A percentile compares a stretch with the other conserved stretches of the same genome.
Evolutionary conservation across 192 early-diverging fungal genomes (phyloP).

Genomic region (Umbelopsis sp.): DNA sequence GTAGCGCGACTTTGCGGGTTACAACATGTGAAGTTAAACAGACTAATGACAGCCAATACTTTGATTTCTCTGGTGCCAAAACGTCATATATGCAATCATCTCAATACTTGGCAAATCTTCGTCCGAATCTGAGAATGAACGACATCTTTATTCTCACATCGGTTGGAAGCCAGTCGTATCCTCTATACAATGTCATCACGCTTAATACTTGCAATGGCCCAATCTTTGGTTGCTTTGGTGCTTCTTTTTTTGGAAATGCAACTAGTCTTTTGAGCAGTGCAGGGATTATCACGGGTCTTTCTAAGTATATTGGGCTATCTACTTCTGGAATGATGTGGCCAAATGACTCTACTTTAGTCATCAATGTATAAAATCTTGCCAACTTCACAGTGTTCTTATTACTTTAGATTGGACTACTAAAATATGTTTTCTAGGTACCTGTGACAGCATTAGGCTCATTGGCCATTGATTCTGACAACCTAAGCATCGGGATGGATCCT

Average conservation of each 20-base stretch:
- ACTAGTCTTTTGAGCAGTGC: background rate
- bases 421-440: background rate
- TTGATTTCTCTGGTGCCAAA: background rate
- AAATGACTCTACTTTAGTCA: background rate
- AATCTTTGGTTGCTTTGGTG: background rate
- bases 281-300: background rate
- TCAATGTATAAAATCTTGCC: background rate
- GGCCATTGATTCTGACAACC: background rate
- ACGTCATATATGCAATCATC: background rate
- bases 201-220: background rate
- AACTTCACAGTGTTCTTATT: background rate
- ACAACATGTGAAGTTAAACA: background rate
- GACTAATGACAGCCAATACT: background rate
- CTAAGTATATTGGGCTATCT: background rate
- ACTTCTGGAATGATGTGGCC: background rate
- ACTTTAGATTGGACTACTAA: background rate
- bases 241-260: background rate
- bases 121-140: background rate
- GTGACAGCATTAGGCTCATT: background rate
- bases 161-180: background rate
- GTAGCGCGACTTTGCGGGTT: background rate
- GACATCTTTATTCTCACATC: background rate
- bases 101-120: background rate
- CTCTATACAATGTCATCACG: background rate
- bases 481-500: background rate